These are phyloP conservation scores for Alisma plantagoaquatica DNA, from an alignment of 106 monocot genomes.

Conservation along the genomic window DNA sequence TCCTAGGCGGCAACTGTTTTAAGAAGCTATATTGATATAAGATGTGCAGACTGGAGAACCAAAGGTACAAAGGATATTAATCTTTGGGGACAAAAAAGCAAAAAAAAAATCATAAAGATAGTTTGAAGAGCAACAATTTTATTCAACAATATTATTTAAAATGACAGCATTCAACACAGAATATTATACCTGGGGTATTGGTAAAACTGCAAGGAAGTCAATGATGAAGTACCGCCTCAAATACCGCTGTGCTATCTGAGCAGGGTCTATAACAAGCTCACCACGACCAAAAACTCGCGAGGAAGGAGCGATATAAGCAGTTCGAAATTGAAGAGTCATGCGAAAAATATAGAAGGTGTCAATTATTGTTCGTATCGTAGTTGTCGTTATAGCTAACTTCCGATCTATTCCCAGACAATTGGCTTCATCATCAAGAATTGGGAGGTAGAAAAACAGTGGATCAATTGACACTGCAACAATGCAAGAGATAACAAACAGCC, in stretches of 20 bases:
- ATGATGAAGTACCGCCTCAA: conserved; percentile 1
- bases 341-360: background rate
- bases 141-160: too few relatives aligned
- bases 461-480: background rate
- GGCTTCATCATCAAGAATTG: background rate
- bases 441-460: conserved; percentile 3
- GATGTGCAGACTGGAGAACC: too few relatives aligned
- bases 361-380: background rate
- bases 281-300: background rate
- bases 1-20: too few relatives aligned
- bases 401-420: conserved; percentile 1
- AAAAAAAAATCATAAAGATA: too few relatives aligned
- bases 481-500: background rate
- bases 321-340: background rate
- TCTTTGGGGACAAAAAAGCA: too few relatives aligned
- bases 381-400: background rate
- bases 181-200: background rate
- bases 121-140: too few relatives aligned
- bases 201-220: background rate
- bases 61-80: too few relatives aligned
- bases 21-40: too few relatives aligned
- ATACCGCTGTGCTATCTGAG: background rate
- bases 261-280: conserved; percentile 1
- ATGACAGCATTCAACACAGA: too few relatives aligned
- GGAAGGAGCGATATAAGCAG: conserved; percentile 1